phyloP scores from a whole-genome alignment of 2,329 filamentous ascomycete genomes.

The Aspergillus vadensis region DNA sequence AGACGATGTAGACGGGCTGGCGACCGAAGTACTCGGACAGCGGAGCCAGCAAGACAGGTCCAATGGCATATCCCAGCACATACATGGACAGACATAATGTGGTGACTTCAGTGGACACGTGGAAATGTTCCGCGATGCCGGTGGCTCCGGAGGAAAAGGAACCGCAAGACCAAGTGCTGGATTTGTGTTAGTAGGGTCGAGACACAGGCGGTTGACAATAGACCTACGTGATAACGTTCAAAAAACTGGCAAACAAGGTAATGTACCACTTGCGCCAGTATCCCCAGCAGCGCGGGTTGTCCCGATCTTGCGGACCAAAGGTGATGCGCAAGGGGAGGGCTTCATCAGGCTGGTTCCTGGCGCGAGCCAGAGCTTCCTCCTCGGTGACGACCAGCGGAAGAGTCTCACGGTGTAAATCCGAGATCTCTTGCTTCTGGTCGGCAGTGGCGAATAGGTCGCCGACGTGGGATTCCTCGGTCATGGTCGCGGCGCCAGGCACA shows the following conservation, averaged over 20 bases:
- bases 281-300: constrained; percentile 47
- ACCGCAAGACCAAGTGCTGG: constrained; percentile 30
- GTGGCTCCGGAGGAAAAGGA: constrained; percentile 32
- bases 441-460: background rate
- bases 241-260: constrained; percentile 41
- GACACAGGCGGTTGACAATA: too few relatives aligned
- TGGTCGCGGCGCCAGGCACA: background rate
- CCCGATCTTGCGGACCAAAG: constrained; percentile 25
- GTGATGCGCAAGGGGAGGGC: constrained; percentile 27
- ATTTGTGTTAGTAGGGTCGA: background rate
- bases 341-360: constrained; percentile 25
- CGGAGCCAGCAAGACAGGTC: constrained; percentile 34
- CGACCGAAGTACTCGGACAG: constrained; percentile 42
- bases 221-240: constrained; percentile 35
- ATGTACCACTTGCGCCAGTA: constrained; percentile 46
- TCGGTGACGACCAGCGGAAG: constrained; percentile 23
- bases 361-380: constrained; percentile 28
- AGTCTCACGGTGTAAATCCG: constrained; percentile 17
- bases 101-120: constrained; percentile 32
- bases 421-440: constrained; percentile 18
- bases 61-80: constrained; percentile 33
- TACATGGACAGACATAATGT: constrained; percentile 38
- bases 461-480: background rate
- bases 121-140: constrained; percentile 29
- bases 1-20: constrained; percentile 36